phyloP scores from a whole-genome alignment of 164 flowering plant genomes.

The Aristolochia californica region DNA sequence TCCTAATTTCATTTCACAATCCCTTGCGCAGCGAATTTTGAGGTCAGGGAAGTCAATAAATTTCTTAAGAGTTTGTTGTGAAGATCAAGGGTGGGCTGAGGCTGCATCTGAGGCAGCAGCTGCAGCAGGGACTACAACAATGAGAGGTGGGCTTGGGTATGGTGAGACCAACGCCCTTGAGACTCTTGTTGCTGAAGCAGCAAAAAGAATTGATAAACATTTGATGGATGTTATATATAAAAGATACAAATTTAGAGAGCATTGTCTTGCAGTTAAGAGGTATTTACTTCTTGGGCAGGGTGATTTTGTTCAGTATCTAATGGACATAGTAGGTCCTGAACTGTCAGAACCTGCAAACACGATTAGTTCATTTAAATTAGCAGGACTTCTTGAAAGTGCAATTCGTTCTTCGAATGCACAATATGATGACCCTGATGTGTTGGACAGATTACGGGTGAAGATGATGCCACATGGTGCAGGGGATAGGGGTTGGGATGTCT shows the following conservation, averaged over 20 bases:
- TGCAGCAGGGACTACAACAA: slow-evolving; percentile 78
- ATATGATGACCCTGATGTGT: slow-evolving; percentile 83
- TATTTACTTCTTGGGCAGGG: slow-evolving; percentile 97
- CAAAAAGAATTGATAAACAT: slow-evolving; percentile 91
- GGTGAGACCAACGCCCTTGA: slow-evolving; percentile 97
- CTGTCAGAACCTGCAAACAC: slow-evolving; percentile 97
- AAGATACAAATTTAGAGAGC: slow-evolving; percentile 79
- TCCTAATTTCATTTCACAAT: slow-evolving; percentile 75
- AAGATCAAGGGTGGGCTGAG: slow-evolving; percentile 93
- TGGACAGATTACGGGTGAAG: slow-evolving; percentile 89
- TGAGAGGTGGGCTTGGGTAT: slow-evolving; percentile 86
- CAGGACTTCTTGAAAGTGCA: slow-evolving; percentile 91
- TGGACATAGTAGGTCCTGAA: slow-evolving; percentile 93
- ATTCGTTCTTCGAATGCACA: slow-evolving; percentile 95
- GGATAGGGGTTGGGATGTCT: slow-evolving; percentile 99
- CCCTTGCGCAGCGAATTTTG: slow-evolving; percentile 78
- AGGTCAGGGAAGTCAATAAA: slow-evolving; percentile 98
- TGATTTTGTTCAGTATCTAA: slow-evolving; percentile 95
- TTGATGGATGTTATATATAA: slow-evolving; percentile 77
- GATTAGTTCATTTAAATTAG: slow-evolving; percentile 82
- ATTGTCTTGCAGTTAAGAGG: slow-evolving; percentile 93
- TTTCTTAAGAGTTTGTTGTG: slow-evolving; percentile 94
- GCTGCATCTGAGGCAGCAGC: slow-evolving; percentile 85
- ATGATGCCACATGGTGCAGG: slow-evolving; percentile 95
- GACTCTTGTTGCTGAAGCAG: slow-evolving; percentile 76